These are phyloP conservation scores for Sistotremastrum suecicum DNA, from an alignment of 768 basidiomycete genomes.

Conservation along the genomic window DNA sequence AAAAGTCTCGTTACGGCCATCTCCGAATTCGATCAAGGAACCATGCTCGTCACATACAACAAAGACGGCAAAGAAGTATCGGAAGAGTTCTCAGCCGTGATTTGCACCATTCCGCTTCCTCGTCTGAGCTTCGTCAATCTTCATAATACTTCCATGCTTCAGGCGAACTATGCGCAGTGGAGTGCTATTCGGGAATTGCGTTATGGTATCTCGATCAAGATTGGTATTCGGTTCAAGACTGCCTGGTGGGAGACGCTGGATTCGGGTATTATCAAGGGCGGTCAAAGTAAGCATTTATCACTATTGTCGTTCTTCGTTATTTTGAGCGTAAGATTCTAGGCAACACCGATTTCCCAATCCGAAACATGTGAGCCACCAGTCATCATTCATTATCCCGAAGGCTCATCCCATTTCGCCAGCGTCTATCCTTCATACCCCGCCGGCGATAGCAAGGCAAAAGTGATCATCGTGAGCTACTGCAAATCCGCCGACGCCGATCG, in stretches of 20 bases:
- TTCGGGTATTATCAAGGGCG: no score
- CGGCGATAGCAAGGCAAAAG: conserved; percentile 10
- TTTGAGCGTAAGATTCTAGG: neutral
- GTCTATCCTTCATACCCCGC: conserved; percentile 31
- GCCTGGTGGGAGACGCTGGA: conserved; percentile 20
- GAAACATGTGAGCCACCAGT: conserved; percentile 12
- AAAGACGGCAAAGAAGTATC: no score
- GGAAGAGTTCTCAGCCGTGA: conserved; percentile 10
- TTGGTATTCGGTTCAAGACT: conserved; percentile 22
- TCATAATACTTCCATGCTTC: conserved; percentile 3
- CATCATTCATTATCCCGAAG: no score
- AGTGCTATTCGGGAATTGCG: conserved; percentile 19
- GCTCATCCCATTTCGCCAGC: neutral
- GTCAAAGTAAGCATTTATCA: no score
- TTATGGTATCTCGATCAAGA: conserved; percentile 21
- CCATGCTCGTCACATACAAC: no score
- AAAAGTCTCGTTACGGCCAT: no score
- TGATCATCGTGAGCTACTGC: conserved; percentile 26
- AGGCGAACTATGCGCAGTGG: conserved; percentile 10
- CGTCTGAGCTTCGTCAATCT: conserved; percentile 18
- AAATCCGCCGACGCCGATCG: conserved; percentile 23
- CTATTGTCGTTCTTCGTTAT: no score
- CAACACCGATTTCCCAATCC: conserved; percentile 26
- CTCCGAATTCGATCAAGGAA: no score
- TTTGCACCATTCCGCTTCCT: conserved; percentile 20